A percentile compares a stretch with the other conserved stretches of the same genome.
phyloP scores from a whole-genome alignment of 2,329 filamentous ascomycete species.

The Colletotrichum destructivum region DNA sequence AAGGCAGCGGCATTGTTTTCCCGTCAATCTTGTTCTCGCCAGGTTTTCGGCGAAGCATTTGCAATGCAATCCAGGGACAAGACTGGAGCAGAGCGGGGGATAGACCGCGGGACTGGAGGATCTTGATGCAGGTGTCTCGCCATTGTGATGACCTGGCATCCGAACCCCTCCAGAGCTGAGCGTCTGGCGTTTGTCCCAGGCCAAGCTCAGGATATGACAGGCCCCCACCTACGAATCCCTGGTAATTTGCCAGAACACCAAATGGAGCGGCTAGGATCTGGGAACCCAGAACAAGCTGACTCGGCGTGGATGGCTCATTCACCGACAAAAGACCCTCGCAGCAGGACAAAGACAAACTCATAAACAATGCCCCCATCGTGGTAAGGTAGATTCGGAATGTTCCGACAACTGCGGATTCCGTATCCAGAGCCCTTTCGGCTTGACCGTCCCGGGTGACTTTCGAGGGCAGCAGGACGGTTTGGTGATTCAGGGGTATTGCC shows the following conservation, averaged over 20 bases:
- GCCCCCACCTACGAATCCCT: conserved; percentile 54
- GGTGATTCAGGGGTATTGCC: conserved; percentile 68
- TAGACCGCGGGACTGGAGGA: conserved; percentile 67
- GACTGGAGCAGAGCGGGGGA: conserved; percentile 59
- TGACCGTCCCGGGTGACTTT: conserved; percentile 38
- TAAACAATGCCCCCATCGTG: conserved; percentile 68
- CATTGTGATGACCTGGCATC: conserved; percentile 61
- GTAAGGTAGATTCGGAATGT: conserved; percentile 70
- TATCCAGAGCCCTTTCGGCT: conserved; percentile 20
- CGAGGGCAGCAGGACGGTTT: conserved; percentile 62
- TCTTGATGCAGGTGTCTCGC: conserved; percentile 65
- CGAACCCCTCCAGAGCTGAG: conserved; percentile 61
- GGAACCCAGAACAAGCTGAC: conserved; percentile 57
- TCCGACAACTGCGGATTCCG: conserved; percentile 49
- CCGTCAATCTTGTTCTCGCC: conserved; percentile 60
- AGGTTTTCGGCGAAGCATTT: conserved; percentile 62
- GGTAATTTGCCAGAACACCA: conserved; percentile 63
- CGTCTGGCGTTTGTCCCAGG: conserved; percentile 67
- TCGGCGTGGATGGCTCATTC: conserved; percentile 59
- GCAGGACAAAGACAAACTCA: conserved; percentile 64
- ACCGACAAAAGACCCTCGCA: conserved; percentile 64
- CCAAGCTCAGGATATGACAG: conserved; percentile 53
- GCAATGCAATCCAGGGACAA: conserved; percentile 67
- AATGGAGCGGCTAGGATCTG: conserved; percentile 70
- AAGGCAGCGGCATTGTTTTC: conserved; percentile 54